Evolutionary conservation across 139 green algal species (phyloP), one percentile per base, ranked within the genome.

Genomic region (Chlorella sp.): DNA sequence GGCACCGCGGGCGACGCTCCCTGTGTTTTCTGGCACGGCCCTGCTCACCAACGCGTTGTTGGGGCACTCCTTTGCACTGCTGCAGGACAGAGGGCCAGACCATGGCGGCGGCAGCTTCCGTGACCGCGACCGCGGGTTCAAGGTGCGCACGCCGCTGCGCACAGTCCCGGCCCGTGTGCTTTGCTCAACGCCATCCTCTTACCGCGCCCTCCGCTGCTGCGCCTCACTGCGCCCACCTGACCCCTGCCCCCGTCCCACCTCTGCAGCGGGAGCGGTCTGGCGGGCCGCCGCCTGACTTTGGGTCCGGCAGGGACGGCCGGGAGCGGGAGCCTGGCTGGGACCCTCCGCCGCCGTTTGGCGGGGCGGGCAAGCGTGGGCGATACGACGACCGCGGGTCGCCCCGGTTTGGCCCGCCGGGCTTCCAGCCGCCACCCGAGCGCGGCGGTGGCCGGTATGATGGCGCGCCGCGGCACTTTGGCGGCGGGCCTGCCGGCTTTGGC

Each of bases 271-370:
- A 64, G 44, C 44, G 73, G 23, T 28, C 44, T 3, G 32, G n/a
- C 0, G 47, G 47, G 23, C 17, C 44, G 25, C 26, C 70, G 0
- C 70, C 70, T 9, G 39, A 36, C 26, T 51, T 28, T 13, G 18
- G 21, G 69, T 9, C 47, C 32, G 69, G 47, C 47, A 38, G 60
- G 41, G 76, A 67, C 36, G 74, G 55, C 17, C 28, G 55, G 15
- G 60, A 70, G 16, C 74, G 51, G 13, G 74, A 81, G 55, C 73
- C 28, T 1, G 73, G 15, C 28, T 83, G 78, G 78, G 62, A 83
- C 38, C 34, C n/a, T 15, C 78, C 78, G 4, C 51, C 51, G 13
- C 51, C 51, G 2, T 60, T 60, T 60, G 51, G 26, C 78, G 38
- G 17, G 78, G 39, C 17, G 38, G 51, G 62, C 62, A 83, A 83